Percentiles rank a stretch among this genome's conserved stretches.
These are phyloP conservation scores for Albugo candida DNA, from an alignment of 352 stramenopile species.

Conservation along the genomic window DNA sequence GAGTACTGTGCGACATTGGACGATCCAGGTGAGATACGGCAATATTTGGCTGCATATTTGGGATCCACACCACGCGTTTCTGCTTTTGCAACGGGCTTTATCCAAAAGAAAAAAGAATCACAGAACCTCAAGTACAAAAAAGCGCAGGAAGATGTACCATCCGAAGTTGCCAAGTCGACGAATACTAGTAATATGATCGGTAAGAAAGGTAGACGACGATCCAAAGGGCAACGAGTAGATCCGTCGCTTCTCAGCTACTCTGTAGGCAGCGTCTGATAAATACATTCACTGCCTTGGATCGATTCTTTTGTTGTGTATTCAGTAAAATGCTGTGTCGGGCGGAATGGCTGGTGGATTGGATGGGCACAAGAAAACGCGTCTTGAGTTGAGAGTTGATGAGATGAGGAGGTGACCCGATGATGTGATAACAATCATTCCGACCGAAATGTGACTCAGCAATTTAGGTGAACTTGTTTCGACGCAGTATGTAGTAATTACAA, in stretches of 20 bases:
- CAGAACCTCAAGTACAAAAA: slow-evolving; percentile 14
- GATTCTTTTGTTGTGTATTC: no score
- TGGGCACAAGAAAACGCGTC: no score
- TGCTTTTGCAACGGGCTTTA: slow-evolving; percentile 94
- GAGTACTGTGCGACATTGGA: slow-evolving; percentile 92
- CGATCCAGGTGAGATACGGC: slow-evolving; percentile 85
- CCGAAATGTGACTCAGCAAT: no score
- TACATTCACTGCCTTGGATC: no score
- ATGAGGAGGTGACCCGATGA: no score
- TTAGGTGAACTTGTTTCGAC: no score
- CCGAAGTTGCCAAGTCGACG: slow-evolving; percentile 10
- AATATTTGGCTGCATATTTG: slow-evolving; percentile 93
- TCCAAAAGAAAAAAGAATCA: slow-evolving; percentile 79
- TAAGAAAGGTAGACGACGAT: slow-evolving; percentile 39
- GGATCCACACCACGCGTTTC: slow-evolving; percentile 90
- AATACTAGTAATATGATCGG: slow-evolving; percentile 14
- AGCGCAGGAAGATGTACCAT: slow-evolving; percentile 7
- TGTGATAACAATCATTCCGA: no score
- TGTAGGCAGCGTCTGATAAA: slow-evolving; percentile 12
- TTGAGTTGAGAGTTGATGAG: no score
- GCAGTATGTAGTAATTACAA: no score
- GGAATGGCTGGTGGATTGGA: no score
- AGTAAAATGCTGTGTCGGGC: no score
- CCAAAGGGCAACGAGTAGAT: slow-evolving; percentile 55
- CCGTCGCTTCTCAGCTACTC: slow-evolving; percentile 55